These are phyloP conservation scores for Cucumis hystrix DNA, from an alignment of 306 rosid genomes.

Conservation along the genomic window DNA sequence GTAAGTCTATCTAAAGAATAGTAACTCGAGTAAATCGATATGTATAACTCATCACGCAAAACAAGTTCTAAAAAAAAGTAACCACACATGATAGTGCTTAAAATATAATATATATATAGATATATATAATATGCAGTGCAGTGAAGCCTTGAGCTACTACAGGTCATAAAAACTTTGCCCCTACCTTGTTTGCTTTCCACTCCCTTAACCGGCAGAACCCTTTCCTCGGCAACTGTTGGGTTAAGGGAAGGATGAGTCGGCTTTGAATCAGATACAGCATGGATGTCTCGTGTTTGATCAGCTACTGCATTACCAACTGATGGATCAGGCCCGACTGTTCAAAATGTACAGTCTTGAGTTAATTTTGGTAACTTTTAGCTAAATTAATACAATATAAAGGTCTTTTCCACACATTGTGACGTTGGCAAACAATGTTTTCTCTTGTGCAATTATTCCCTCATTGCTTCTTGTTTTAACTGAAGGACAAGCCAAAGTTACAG, in stretches of 20 bases:
- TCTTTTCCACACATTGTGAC: not conserved
- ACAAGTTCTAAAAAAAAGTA: not conserved
- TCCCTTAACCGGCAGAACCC: not conserved
- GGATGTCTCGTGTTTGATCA: not conserved
- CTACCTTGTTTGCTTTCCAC: not conserved
- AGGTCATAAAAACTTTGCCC: not conserved
- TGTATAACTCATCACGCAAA: not conserved
- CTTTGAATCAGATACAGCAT: not conserved
- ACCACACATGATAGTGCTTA: too few relatives aligned
- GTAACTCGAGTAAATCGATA: too few relatives aligned
- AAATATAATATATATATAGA: too few relatives aligned
- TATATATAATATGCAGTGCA: too few relatives aligned
- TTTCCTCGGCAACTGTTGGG: not conserved
- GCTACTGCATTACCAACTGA: conserved; percentile 1
- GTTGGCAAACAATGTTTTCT: not conserved
- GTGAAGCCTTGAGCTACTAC: not conserved
- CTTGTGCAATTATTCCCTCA: not conserved
- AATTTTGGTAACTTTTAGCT: not conserved
- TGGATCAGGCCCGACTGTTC: not conserved
- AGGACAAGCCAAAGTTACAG: not conserved
- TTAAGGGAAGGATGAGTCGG: not conserved
- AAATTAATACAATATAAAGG: not conserved
- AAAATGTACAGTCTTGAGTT: not conserved
- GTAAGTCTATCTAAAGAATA: not conserved
- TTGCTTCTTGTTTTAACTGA: not conserved